Evolutionary conservation across 139 green algal species (phyloP), one percentile per base, ranked within the genome.

Genomic region (Marvania coccoides): DNA sequence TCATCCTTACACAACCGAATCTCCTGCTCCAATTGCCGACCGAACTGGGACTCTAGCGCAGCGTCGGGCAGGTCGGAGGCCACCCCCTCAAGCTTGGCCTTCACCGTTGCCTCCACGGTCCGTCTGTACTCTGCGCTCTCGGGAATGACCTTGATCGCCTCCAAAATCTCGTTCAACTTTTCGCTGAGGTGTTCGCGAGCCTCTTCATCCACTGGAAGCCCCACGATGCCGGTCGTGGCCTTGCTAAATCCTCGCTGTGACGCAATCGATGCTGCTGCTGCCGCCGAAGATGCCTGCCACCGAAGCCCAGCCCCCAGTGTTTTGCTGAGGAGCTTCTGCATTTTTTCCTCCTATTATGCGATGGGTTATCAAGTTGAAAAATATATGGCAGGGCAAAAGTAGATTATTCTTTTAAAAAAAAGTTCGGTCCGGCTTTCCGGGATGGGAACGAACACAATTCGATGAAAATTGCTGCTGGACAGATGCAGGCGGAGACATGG

Each of bases 221-320:
- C 78, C 61, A 85, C 78, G 34, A 85, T 81, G 31, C 78, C 78
- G 10, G 78, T 85, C 14, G 75, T 82, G 14, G 56, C 45, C 63
- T 85, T 85, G 26, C 33, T 23, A 58, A n/a, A 64, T 23, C 15
- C 13, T 53, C n/a, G 57, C 42, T 23, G 19, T 61, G 12, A 57
- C 47, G 29, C 7, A 57, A 46, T 51, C 42, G 42, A 19, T 51
- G 42, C 42, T 51, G 42, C 42, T 51, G 19, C 42, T 51, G 19
- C 19, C 19, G 19, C 42, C 42, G 19, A 51, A n/a, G n/a, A n/a
- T n/a, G n/a, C n/a, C n/a, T n/a, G 42, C 42, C 19, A 51, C 19
- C 19, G 42, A 19, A 51, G 42, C 42, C 19, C 42, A 19, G 42
- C 19, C 19, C 19, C 42, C 42, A 51, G 42, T 19, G 42, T 51